Evolutionary conservation across 106 monocot genomes (phyloP), one percentile per base, ranked within the genome.

Genomic region (Chionographis japonica): DNA sequence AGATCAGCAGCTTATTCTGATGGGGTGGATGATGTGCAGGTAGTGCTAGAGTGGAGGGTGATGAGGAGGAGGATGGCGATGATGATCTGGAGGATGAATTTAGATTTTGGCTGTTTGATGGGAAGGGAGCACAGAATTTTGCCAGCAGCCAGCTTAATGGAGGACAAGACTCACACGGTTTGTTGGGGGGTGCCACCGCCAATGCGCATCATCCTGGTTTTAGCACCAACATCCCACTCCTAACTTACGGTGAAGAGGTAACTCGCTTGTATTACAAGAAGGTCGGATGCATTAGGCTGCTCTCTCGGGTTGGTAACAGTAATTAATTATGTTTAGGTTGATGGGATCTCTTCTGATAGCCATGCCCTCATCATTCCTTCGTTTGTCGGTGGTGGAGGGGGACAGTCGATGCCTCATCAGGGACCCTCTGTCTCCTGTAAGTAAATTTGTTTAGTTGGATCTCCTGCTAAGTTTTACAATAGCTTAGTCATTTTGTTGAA

Each of bases 51-150:
- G 80, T 80, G n/a, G 74, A 74, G 20, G 80, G 80, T 4, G 80
- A 80, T 60, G 80, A 74, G 49, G 80, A 80, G 60, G 80, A 80
- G 42, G 74, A 74, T 58, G 58, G 50, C 35, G 64, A 18, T 16
- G 80, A 80, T 74, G 80, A 80, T 57, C 20, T 74, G 36, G 74
- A 74, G 1, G 40, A 72, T 40, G 80, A 80, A 61, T 80, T 80
- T 54, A 40, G n/a, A 53, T 41, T 79, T 18, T 18, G 20, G 8
- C 55, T 60, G 15, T 6, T 39, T 12, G 61, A 36, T 50, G 42
- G 38, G 27, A 36, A 1, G 4, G 0, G 14, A 35, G n/a, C 4
- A 27, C 38, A 15, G 11, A 62, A 15, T 41, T 3, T 20, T 10
- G 3, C 20, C 38, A 56, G 27, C 27, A 27, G 27, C 27, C 27